Percentiles rank a stretch among this genome's conserved stretches.
phyloP scores from a whole-genome alignment of 129 eudicot genomes.

The Ambrosia artemisiifolia region DNA sequence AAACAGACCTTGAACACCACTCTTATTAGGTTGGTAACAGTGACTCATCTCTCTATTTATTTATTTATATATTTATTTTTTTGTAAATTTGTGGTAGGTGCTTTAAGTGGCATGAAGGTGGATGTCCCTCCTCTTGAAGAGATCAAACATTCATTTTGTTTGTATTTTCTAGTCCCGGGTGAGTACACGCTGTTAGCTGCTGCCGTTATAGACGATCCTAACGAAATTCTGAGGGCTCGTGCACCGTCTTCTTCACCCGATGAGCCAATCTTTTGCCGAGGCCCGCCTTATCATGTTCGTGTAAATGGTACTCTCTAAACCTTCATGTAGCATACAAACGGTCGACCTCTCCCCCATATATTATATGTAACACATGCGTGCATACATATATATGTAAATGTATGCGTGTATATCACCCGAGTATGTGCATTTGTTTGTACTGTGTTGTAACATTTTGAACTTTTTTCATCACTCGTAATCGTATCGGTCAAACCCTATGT shows the following conservation, averaged over 20 bases:
- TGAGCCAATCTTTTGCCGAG: conserved; percentile 91
- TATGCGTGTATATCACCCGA: conserved; percentile 4
- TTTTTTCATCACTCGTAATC: conserved; percentile 20
- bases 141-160: conserved; percentile 69
- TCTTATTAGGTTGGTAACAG: background rate
- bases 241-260: conserved; percentile 60
- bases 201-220: conserved; percentile 84
- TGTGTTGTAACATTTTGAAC: conserved; percentile 30
- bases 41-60: background rate
- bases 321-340: conserved; percentile 12
- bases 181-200: conserved; percentile 94
- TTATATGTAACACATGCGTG: background rate
- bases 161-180: conserved; percentile 88
- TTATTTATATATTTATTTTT: background rate
- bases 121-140: conserved; percentile 91
- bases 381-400: background rate
- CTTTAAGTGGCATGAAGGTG: conserved; percentile 63
- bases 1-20: background rate
- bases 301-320: conserved; percentile 61
- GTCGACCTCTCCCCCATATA: background rate
- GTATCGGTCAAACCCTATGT: conserved; percentile 3
- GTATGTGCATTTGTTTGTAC: conserved; percentile 31
- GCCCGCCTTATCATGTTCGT: conserved; percentile 87
- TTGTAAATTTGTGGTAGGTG: conserved; percentile 47
- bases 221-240: conserved; percentile 90